Evolutionary conservation across 768 basidiomycete genomes (phyloP), one percentile per base, ranked within the genome.

Genomic region (Trametes villosa): DNA sequence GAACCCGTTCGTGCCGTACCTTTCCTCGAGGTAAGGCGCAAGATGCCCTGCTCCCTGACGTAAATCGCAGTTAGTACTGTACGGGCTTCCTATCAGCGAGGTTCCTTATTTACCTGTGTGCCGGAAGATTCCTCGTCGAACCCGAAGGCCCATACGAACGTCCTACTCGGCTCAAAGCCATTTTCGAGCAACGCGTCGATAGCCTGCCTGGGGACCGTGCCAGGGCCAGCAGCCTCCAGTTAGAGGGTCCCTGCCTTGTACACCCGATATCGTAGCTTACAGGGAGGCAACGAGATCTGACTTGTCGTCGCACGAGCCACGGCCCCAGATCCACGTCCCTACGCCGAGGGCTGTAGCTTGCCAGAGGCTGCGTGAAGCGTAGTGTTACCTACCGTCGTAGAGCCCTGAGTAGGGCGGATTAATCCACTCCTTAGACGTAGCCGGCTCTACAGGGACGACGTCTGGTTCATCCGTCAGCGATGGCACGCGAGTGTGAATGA

Each of bases 1-100:
- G 68, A 93, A 85, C 5, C 84, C 82, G 68, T 93, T 73, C 57
- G 81, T 70, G 36, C 94, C 94, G 68, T 91, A 95, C 15, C 76
- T 79, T 2, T 79, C 65, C 48, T 84, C 71, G 26, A 97, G 74
- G 49, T 75, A 75, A 5, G 74, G 66, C 1, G 78, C 76, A 45
- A 90, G 75, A 3, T 70, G 67, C 27, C 72, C 72, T 13, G 88
- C 89, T 31, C 89, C 88, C 85, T 89, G 59, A 27, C 47, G 52
- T 44, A 22, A 42, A 17, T 9, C 24, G 72, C 5, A 59, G 56
- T 0, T 47, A 49, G 31, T 17, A 6, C 17, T 50, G 0, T 79
- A 12, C 13, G 20, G 44, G 44, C 44, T 44, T 26, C 44, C 12
- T 15, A 15, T 18, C 12, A 15, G 13, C 5, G 15, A 12, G 15